phyloP scores from a whole-genome alignment of 345 rosid genomes.

The Jatropha curcas region DNA sequence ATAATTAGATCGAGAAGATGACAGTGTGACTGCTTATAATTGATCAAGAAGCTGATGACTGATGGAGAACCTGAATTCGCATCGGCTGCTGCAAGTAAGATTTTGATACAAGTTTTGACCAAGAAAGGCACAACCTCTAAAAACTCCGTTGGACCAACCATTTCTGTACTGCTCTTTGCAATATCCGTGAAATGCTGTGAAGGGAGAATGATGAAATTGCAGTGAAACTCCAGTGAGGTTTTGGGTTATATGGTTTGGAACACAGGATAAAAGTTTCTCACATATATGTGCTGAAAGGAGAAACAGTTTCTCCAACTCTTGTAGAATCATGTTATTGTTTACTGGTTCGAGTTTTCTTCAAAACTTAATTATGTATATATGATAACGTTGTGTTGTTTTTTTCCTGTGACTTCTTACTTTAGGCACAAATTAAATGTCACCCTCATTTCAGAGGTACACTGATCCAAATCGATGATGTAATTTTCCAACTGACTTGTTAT shows the following conservation, averaged over 20 bases:
- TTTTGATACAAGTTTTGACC: too few relatives aligned
- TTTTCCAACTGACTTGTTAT: too few relatives aligned
- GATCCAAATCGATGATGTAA: too few relatives aligned
- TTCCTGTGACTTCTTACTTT: too few relatives aligned
- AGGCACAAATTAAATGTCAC: too few relatives aligned
- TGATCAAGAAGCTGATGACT: not conserved
- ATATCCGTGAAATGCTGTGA: not conserved
- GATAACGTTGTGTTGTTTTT: too few relatives aligned
- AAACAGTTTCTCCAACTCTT: not conserved
- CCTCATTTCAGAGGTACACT: too few relatives aligned
- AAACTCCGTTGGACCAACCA: too few relatives aligned
- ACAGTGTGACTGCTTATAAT: not conserved
- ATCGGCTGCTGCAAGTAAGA: not conserved
- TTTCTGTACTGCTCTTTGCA: not conserved
- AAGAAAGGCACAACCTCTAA: too few relatives aligned
- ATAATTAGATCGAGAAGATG: not conserved
- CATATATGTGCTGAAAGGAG: not conserved
- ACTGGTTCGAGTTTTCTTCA: not conserved
- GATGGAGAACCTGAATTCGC: not conserved
- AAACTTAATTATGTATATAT: too few relatives aligned
- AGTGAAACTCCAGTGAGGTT: not conserved
- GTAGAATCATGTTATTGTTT: not conserved
- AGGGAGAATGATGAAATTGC: not conserved
- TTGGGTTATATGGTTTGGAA: not conserved
- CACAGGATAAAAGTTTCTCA: not conserved